phyloP scores from a whole-genome alignment of 164 flowering plant genomes.

The Kingdonia uniflora region DNA sequence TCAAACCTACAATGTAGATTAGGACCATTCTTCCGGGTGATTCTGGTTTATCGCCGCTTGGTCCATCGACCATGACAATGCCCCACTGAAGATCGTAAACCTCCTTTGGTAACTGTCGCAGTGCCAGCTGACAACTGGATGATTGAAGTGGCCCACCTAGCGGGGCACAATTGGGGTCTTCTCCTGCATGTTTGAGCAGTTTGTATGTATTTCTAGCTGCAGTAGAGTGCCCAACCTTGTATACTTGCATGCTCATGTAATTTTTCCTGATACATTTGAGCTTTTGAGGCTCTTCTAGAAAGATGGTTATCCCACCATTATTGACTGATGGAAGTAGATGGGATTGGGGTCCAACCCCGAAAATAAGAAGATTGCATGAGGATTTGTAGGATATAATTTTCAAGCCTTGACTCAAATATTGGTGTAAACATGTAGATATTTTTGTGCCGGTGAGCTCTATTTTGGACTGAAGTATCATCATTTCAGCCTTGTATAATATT shows the following conservation, averaged over 20 bases:
- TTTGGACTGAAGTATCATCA: too few species aligned
- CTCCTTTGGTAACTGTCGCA: conserved; percentile 45
- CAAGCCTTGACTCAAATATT: too few species aligned
- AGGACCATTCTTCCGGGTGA: conserved; percentile 84
- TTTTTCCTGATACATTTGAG: conserved; percentile 14
- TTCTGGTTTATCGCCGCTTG: conserved; percentile 43
- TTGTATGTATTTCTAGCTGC: conserved; percentile 53
- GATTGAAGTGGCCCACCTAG: conserved; percentile 14
- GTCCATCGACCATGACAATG: conserved; percentile 77
- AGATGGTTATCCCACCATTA: conserved; percentile 55
- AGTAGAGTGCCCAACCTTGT: conserved; percentile 36
- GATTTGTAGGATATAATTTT: conserved; percentile 32
- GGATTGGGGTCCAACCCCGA: conserved; percentile 49
- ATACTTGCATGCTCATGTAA: conserved; percentile 22
- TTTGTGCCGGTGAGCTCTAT: too few species aligned
- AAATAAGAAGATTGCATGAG: conserved; percentile 80
- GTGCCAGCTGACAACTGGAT: conserved; percentile 51
- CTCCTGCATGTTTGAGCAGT: conserved; percentile 54
- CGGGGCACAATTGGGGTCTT: conserved; percentile 35
- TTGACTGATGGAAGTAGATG: conserved; percentile 40
- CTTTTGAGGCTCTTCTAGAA: conserved; percentile 48
- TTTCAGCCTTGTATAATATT: too few species aligned
- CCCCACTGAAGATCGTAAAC: conserved; percentile 62
- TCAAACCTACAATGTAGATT: conserved; percentile 54
- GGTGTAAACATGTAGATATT: too few species aligned